A percentile compares a stretch with the other conserved stretches of the same genome.
These are phyloP conservation scores for Paramecium caudatum DNA, from an alignment of 73 alveolate genomes.

Conservation along the genomic window DNA sequence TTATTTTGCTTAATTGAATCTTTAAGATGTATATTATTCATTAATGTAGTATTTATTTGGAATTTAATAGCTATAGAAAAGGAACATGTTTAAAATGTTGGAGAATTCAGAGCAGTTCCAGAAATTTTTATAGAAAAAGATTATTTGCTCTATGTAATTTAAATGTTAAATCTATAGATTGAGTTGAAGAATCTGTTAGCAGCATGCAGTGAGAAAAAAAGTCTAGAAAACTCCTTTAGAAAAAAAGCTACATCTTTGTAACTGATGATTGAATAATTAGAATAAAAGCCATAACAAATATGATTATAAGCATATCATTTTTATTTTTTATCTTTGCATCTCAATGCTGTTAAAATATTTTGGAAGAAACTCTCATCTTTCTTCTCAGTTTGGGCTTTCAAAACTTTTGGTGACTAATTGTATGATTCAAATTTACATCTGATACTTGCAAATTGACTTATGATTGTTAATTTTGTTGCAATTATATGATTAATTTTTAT, in stretches of 20 bases:
- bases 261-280: not conserved
- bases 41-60: not conserved
- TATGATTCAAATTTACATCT: conserved; percentile 1
- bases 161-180: too few relatives aligned
- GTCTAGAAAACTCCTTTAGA: not conserved
- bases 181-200: too few relatives aligned
- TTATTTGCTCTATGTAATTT: not conserved
- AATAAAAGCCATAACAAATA: not conserved
- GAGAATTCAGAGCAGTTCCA: conserved; percentile 50
- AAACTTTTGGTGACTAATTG: conserved; percentile 46
- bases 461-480: conserved; percentile 9
- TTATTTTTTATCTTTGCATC: conserved; percentile 28
- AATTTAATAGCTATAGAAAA: conserved; percentile 36
- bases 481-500: not conserved
- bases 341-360: conserved; percentile 31
- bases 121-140: not conserved
- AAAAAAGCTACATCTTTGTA: not conserved
- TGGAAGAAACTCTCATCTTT: not conserved
- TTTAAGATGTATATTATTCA: not conserved
- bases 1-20: not conserved
- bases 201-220: too few relatives aligned
- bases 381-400: conserved; percentile 42
- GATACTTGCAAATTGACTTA: conserved; percentile 42
- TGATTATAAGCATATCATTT: conserved; percentile 29
- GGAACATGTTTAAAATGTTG: conserved; percentile 25